Conservation (phyloP, 2,329 filamentous ascomycete genomes). For the Ophiocordyceps camponoti-floridani region DNA sequence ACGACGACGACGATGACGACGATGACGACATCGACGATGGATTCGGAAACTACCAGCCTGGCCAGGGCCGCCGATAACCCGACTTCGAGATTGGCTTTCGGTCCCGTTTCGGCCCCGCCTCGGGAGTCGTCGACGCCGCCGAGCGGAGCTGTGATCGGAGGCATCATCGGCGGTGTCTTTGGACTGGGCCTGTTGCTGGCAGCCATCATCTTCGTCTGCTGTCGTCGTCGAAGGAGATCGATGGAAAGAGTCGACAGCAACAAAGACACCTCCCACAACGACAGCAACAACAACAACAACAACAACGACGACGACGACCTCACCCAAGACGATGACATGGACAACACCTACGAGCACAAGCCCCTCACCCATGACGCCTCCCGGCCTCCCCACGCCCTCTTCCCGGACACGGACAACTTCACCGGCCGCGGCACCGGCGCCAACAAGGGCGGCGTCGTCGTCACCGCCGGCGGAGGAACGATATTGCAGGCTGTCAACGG, state of each 20-base stretch:
- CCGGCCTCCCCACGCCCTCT: neutral
- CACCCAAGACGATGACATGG: neutral
- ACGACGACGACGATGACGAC: too few relatives aligned
- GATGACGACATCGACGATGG: neutral
- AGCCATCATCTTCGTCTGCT: constrained; percentile 22
- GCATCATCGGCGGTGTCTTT: constrained; percentile 31
- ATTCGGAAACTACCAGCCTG: neutral
- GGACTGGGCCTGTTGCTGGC: constrained; percentile 23
- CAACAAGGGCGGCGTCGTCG: neutral
- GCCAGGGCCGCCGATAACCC: neutral
- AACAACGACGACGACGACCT: neutral
- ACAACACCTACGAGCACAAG: too few relatives aligned
- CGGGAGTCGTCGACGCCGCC: constrained; percentile 12
- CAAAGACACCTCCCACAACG: neutral
- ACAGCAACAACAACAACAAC: neutral
- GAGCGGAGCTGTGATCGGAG: constrained; percentile 34
- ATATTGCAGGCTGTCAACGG: neutral
- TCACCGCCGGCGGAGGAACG: neutral
- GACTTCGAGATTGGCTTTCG: neutral
- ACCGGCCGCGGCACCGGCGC: too few relatives aligned
- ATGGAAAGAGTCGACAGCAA: neutral
- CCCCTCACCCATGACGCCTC: neutral
- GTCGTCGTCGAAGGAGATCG: neutral
- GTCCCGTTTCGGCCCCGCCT: constrained; percentile 5
- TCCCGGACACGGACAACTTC: too few relatives aligned